phyloP scores from a whole-genome alignment of 441 rosid species.

The Corymbia calophylla region DNA sequence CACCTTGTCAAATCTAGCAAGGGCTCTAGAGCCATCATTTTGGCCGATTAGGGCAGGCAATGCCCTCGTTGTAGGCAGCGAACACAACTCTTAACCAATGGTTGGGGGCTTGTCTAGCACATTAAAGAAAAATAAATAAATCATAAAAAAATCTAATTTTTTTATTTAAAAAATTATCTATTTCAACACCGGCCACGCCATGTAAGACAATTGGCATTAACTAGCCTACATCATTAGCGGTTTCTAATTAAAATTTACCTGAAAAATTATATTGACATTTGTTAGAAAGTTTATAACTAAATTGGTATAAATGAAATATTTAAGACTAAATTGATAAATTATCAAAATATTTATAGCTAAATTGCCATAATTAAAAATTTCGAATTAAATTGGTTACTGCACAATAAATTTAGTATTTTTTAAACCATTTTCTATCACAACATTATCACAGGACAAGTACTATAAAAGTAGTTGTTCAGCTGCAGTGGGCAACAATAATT shows the following conservation, averaged over 20 bases:
- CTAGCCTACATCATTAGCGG: accelerated
- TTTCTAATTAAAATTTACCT: too few species aligned
- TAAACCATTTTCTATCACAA: not conserved
- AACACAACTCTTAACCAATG: not conserved
- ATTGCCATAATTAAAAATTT: too few species aligned
- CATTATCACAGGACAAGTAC: not conserved
- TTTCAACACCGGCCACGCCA: too few species aligned
- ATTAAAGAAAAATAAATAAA: too few species aligned
- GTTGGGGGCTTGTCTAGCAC: accelerated
- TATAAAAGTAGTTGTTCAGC: not conserved
- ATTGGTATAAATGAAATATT: too few species aligned
- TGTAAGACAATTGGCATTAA: accelerated
- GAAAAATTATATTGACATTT: too few species aligned
- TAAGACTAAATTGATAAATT: too few species aligned
- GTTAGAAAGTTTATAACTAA: too few species aligned
- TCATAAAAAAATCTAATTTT: too few species aligned
- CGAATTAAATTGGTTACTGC: accelerated
- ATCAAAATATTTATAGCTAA: too few species aligned
- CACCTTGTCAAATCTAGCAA: not conserved
- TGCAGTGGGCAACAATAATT: not conserved
- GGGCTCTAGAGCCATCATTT: not conserved
- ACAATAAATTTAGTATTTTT: too few species aligned
- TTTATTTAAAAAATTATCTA: too few species aligned
- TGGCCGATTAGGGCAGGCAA: accelerated
- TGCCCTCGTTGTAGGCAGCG: not conserved